Evolutionary conservation across 2,329 filamentous ascomycete genomes (phyloP).

Genomic region (Colletotrichum lindemuthianum): DNA sequence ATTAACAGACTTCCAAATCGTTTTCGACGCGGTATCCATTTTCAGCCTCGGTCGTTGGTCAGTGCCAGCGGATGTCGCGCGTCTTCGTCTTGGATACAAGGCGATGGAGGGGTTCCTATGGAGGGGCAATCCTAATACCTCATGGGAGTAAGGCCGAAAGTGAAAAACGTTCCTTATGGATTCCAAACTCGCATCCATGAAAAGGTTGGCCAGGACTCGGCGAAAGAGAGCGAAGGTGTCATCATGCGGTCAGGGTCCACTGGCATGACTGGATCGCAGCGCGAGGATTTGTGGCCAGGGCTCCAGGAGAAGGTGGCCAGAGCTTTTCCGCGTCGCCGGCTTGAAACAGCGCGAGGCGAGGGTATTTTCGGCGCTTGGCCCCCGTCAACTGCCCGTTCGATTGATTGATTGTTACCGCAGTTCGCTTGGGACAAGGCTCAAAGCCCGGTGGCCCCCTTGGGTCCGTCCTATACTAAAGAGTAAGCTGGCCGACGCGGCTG

Average conservation of each 20-base stretch:
- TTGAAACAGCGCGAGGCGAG: conserved; percentile 33
- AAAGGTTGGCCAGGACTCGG: background rate
- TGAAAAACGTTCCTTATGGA: conserved; percentile 11
- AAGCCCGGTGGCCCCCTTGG: conserved; percentile 24
- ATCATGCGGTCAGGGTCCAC: conserved; percentile 35
- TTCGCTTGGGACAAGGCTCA: conserved; percentile 21
- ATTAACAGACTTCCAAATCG: background rate
- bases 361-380: conserved; percentile 33
- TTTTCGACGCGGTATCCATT: background rate
- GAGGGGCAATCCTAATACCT: conserved; percentile 26
- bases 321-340: conserved; percentile 34
- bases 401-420: background rate
- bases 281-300: conserved; percentile 16
- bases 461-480: conserved; percentile 4
- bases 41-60: background rate
- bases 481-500: conserved; percentile 20
- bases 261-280: conserved; percentile 28
- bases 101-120: conserved; percentile 22
- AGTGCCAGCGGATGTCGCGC: conserved; percentile 21
- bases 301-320: conserved; percentile 10
- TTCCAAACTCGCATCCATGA: background rate
- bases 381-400: conserved; percentile 5
- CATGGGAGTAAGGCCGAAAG: conserved; percentile 16
- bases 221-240: conserved; percentile 21
- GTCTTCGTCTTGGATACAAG: conserved; percentile 14